phyloP scores from a whole-genome alignment of 169 alveolate species.

The Cystoisospora suis region DNA sequence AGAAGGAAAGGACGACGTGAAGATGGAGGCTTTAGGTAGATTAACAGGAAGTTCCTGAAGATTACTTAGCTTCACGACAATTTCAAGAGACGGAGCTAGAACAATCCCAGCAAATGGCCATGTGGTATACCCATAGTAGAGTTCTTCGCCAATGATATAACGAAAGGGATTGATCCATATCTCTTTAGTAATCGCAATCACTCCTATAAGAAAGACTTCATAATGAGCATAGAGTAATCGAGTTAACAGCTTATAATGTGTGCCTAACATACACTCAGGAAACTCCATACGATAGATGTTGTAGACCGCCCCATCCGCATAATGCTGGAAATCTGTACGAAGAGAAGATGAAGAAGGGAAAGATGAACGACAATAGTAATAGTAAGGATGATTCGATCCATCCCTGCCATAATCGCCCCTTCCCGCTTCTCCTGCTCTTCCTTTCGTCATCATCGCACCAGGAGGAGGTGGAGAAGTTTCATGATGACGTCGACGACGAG shows the following conservation, averaged over 20 bases:
- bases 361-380: too few relatives aligned
- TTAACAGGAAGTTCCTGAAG: constrained; percentile 16
- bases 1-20: too few relatives aligned
- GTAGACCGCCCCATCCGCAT: constrained; percentile 48
- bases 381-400: too few relatives aligned
- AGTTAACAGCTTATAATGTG: constrained; percentile 20
- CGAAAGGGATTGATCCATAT: constrained; percentile 38
- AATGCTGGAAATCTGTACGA: constrained; percentile 28
- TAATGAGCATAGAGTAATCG: constrained; percentile 39
- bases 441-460: too few relatives aligned
- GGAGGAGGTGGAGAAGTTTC: too few relatives aligned
- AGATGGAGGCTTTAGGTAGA: neutral
- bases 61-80: constrained; percentile 39
- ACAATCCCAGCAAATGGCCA: constrained; percentile 57
- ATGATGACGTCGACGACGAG: too few relatives aligned
- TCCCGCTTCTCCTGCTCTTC: neutral
- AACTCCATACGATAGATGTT: constrained; percentile 62
- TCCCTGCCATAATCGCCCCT: neutral
- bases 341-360: neutral
- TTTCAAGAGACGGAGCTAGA: constrained; percentile 57
- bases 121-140: neutral
- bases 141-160: constrained; percentile 55
- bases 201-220: constrained; percentile 50
- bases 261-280: constrained; percentile 41
- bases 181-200: constrained; percentile 33